Percentiles rank a stretch among this genome's conserved stretches.
Conservation (phyloP, 805 yeast species). For the Saccharomycopsis sp. region DNA sequence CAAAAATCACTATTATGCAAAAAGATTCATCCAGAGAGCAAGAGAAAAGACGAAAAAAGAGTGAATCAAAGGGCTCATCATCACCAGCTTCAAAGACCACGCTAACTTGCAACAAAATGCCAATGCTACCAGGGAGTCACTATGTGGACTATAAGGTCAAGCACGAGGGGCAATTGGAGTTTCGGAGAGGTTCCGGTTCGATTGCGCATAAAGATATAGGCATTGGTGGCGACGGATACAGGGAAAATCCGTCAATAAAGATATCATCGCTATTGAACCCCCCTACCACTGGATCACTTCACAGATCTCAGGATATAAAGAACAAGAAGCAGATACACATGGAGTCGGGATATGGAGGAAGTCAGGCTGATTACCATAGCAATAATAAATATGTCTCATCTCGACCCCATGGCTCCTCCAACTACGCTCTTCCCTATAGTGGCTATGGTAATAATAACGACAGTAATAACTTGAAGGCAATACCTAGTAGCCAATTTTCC, state of each 20-base stretch:
- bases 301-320: background rate
- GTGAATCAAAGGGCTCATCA: background rate
- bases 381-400: background rate
- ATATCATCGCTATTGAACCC: background rate
- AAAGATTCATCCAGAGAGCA: background rate
- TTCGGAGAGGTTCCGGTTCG: background rate
- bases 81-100: background rate
- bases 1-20: background rate
- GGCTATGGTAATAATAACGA: background rate
- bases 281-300: background rate
- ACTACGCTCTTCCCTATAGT: background rate
- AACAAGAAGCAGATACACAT: background rate
- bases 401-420: background rate
- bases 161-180: background rate
- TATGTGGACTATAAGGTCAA: background rate
- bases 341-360: background rate
- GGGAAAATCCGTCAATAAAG: background rate
- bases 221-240: background rate
- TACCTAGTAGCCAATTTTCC: background rate
- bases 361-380: background rate
- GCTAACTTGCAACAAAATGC: background rate
- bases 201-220: background rate
- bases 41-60: background rate
- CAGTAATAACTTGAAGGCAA: background rate
- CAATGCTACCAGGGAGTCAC: background rate